Base-by-base conservation (phyloP, 805 yeast genomes). In the Komagataella populi region DNA sequence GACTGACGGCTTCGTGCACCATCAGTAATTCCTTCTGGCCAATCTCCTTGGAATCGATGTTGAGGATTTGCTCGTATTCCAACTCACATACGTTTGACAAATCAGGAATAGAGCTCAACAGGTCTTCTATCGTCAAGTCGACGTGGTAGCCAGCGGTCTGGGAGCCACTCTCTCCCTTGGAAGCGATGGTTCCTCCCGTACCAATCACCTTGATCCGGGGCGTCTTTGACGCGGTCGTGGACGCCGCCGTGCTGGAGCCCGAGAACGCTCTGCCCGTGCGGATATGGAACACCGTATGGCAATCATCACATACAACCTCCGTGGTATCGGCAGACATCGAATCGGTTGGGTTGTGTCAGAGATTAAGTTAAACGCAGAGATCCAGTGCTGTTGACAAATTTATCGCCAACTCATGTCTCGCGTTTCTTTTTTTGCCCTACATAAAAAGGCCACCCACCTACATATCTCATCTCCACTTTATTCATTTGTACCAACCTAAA, bases 181-280 rank as follows among this genome's bases (percentile, higher is more conserved):
- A 74, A 1, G 81, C 81, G 55, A 77, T 77, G 5, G 83, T 77
- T 48, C 83, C 83, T 50, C 83, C 83, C 6, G 81, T 77, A 6
- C 78, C 83, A 44, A 76, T 62, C 49, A 77, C 74, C 56, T 76
- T 77, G 52, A 77, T 63, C 6, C 57, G 57, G 14, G 68, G 70
- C 6, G 53, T 49, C 46, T 51, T 49, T 14, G 39, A 12, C 4
- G 50, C 16, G 14, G 51, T 24, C 6, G 39, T 17, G 6, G 56
- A 54, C 43, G 44, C 47, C 8, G 14, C 39, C 14, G 8, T 10
- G 14, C 39, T 30, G 39, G 39, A 30, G 14, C 39, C 39, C n/a
- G 39, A 30, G 39, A 12, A 30, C 10, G 39, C 5, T 30, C 39
- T 30, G 10, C 14, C 39, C n/a, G 39, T 30, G 4, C 39, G 39